Percentiles rank a stretch among this genome's conserved stretches.
Conservation (phyloP, 257 asterid species). For the Jaltomata sinuosa region DNA sequence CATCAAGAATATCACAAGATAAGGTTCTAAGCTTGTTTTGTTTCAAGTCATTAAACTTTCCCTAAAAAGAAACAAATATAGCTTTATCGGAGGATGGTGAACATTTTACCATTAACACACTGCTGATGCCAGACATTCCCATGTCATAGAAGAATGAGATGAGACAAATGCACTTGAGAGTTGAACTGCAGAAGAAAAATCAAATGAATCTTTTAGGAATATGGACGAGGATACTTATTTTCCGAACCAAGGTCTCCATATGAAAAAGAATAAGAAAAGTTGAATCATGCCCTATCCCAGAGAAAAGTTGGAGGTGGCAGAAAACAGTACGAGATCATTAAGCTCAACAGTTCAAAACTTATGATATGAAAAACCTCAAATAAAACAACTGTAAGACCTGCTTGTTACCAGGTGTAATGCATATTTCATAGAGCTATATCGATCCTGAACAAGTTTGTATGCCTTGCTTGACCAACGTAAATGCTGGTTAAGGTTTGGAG, state of each 20-base stretch:
- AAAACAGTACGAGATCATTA: background rate
- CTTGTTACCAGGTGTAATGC: constrained; percentile 70
- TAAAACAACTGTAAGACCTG: constrained; percentile 31
- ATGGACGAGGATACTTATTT: background rate
- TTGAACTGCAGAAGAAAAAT: constrained; percentile 40
- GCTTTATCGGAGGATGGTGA: background rate
- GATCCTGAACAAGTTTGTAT: constrained; percentile 37
- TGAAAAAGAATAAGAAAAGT: background rate
- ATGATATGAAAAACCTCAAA: background rate
- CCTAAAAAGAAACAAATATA: background rate
- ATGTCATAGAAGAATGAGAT: constrained; percentile 82
- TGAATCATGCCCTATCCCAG: background rate
- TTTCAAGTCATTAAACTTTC: background rate
- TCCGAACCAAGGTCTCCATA: background rate
- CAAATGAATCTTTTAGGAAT: constrained; percentile 1
- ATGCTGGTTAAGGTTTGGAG: constrained; percentile 21
- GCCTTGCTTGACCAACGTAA: constrained; percentile 34
- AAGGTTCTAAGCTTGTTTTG: background rate
- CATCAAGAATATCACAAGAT: background rate
- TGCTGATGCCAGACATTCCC: constrained; percentile 91
- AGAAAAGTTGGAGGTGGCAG: background rate
- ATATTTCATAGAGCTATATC: constrained; percentile 59
- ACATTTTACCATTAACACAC: constrained; percentile 54
- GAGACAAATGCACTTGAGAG: constrained; percentile 60
- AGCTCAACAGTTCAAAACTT: background rate